Percentiles rank a stretch among this genome's conserved stretches.
Evolutionary conservation across 1,284 basidiomycete genomes (phyloP).

Genomic region (Crucibulum parvulum): DNA sequence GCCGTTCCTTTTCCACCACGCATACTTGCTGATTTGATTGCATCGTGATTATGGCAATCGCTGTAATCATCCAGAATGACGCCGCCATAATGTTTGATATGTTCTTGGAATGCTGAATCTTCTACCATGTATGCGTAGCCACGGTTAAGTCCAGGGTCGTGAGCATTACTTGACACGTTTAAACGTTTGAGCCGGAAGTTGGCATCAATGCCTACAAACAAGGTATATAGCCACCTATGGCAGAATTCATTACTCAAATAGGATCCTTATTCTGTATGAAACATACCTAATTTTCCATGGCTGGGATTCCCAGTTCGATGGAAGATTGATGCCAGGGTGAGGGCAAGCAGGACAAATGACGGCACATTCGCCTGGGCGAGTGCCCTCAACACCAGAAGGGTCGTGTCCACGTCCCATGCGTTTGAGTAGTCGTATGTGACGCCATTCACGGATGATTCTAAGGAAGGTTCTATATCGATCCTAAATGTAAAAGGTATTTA

Average conservation of each 20-base stretch:
- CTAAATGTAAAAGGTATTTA: slow-evolving; percentile 6
- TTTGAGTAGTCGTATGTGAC: slow-evolving; percentile 23
- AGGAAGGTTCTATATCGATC: slow-evolving; percentile 21
- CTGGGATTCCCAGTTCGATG: slow-evolving; percentile 24
- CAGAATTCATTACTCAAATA: background rate
- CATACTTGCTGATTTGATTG: slow-evolving; percentile 27
- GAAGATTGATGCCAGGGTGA: slow-evolving; percentile 36
- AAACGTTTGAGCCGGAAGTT: slow-evolving; percentile 22
- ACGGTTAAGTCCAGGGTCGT: slow-evolving; percentile 20
- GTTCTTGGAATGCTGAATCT: slow-evolving; percentile 10
- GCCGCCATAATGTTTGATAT: slow-evolving; percentile 8
- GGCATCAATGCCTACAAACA: slow-evolving; percentile 23
- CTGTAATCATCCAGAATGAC: slow-evolving; percentile 13
- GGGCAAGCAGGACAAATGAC: slow-evolving; percentile 44
- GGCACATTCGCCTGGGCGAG: slow-evolving; percentile 30
- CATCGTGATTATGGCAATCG: slow-evolving; percentile 20
- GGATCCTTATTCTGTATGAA: background rate
- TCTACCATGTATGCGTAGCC: slow-evolving; percentile 25
- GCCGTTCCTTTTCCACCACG: slow-evolving; percentile 22
- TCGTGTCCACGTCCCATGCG: slow-evolving; percentile 24
- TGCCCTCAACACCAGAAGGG: slow-evolving; percentile 19
- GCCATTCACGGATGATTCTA: slow-evolving; percentile 16
- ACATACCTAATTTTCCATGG: background rate
- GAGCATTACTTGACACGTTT: slow-evolving; percentile 18
- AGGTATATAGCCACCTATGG: slow-evolving; percentile 18